Evolutionary conservation across 2,329 filamentous ascomycete species (phyloP).

Genomic region (Aureobasidium sp.): DNA sequence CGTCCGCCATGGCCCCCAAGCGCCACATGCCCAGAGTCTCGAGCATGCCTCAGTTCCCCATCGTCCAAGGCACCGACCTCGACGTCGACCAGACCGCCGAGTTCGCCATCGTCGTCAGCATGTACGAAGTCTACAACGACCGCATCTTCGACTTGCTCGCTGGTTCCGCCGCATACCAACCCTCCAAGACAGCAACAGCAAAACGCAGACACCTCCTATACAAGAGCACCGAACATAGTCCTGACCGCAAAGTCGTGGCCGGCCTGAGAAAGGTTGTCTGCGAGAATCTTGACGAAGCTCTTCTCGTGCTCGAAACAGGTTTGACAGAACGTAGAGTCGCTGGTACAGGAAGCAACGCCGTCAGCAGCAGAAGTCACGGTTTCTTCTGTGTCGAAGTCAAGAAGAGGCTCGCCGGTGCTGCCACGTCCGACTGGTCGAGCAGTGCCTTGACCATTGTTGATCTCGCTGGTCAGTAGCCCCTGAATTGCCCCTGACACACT

Average conservation of each 20-base stretch:
- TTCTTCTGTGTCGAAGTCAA: conserved; percentile 96
- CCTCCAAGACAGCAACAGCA: conserved; percentile 35
- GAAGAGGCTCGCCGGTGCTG: conserved; percentile 55
- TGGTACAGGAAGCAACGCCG: conserved; percentile 87
- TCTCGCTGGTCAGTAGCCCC: conserved; percentile 57
- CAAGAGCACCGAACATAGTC: conserved; percentile 81
- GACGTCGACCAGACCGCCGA: conserved; percentile 63
- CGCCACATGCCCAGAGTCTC: conserved; percentile 60
- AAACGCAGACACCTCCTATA: conserved; percentile 77
- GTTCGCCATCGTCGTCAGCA: conserved; percentile 84
- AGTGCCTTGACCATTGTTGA: conserved; percentile 84
- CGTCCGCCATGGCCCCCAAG: conserved; percentile 38
- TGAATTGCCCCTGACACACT: background rate
- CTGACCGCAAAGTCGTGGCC: conserved; percentile 89
- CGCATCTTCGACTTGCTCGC: conserved; percentile 90
- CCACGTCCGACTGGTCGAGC: conserved; percentile 61
- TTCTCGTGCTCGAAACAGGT: conserved; percentile 85
- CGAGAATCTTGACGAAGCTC: conserved; percentile 69
- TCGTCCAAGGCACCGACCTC: conserved; percentile 64
- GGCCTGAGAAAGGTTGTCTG: conserved; percentile 88
- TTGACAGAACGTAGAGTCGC: conserved; percentile 80
- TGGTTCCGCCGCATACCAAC: conserved; percentile 49
- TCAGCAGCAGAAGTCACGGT: conserved; percentile 85
- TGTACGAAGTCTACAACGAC: conserved; percentile 99
- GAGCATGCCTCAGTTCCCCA: conserved; percentile 65